Base-by-base conservation (phyloP, 306 rosid species). In the Luffa acutangula region DNA sequence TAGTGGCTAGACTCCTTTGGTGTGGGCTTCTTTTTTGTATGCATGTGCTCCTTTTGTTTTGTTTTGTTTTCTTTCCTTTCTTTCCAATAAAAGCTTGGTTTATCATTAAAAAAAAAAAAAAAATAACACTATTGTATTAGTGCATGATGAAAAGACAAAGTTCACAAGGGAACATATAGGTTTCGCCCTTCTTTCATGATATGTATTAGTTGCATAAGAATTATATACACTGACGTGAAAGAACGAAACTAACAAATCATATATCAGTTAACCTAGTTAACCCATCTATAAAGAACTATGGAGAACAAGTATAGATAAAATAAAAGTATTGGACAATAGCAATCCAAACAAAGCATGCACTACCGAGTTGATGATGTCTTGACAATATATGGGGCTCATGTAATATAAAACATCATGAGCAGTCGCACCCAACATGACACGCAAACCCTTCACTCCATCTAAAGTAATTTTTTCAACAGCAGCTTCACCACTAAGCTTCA, bases 351-450 rank as follows among this genome's bases (percentile, higher is more conserved):
- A 20, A 18, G 62, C n/a, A 75, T 62, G 63, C 72, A 33, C 77
- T 93, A 95, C 99, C 91, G 98, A 85, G 83, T 95, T 84, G 81
- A 95, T 87, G 69, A 95, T 95, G 81, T 90, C 96, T 84, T 95
- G 98, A 85, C 99, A 95, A 82, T 95, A 95, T 80, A 95, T 95
- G 81, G 98, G 98, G 92, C 99, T 95, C 99, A 95, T 95, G 87
- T 95, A 95, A 91, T 91, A 95, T 80, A 95, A 69, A 70, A 95
- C 96, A 83, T 95, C 99, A 86, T 93, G 99, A 87, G 89, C 98
- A 78, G 99, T 95, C 46, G 99, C 99, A 74, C 98, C 89, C 80
- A 95, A 86, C 71, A 78, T 95, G 82, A 91, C 97, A 78, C 99
- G 99, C 87, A 95, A 82, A 63, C 97, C 99, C 78, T 93, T 91